These are phyloP conservation scores for Rachicladosporium sp. DNA, from an alignment of 2,329 filamentous ascomycete species.

Conservation along the genomic window DNA sequence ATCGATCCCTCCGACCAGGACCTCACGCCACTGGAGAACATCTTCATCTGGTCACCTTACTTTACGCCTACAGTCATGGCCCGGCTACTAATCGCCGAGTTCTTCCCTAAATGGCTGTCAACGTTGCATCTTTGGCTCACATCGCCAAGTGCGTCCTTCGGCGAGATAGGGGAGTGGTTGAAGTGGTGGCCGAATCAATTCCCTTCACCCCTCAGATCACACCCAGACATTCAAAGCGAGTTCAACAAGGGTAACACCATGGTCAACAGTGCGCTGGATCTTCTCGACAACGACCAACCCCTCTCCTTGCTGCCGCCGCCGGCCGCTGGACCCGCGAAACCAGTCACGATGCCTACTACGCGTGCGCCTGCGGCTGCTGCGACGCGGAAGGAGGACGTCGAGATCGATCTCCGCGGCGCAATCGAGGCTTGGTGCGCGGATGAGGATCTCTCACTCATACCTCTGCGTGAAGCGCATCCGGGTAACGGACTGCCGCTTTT, in stretches of 20 bases:
- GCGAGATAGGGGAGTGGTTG: constrained; percentile 49
- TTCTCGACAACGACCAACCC: constrained; percentile 34
- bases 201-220: constrained; percentile 36
- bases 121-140: constrained; percentile 52
- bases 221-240: constrained; percentile 39
- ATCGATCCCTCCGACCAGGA: constrained; percentile 66
- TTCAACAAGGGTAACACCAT: constrained; percentile 48
- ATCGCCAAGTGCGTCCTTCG: constrained; percentile 39
- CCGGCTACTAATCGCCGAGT: constrained; percentile 63
- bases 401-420: constrained; percentile 56
- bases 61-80: constrained; percentile 56
- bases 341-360: constrained; percentile 10
- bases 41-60: constrained; percentile 62
- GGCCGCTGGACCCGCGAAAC: constrained; percentile 26
- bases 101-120: constrained; percentile 80
- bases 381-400: constrained; percentile 26
- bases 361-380: constrained; percentile 8
- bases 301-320: constrained; percentile 35
- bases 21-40: constrained; percentile 57
- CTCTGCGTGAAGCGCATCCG: constrained; percentile 58
- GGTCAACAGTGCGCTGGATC: constrained; percentile 45
- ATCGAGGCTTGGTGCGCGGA: constrained; percentile 71
- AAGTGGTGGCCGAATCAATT: constrained; percentile 48
- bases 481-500: constrained; percentile 59
- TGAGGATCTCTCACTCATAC: constrained; percentile 64